Evolutionary conservation across 2,329 filamentous ascomycete genomes (phyloP), one percentile per base, ranked within the genome.

Genomic region (Aspergillus sp.): DNA sequence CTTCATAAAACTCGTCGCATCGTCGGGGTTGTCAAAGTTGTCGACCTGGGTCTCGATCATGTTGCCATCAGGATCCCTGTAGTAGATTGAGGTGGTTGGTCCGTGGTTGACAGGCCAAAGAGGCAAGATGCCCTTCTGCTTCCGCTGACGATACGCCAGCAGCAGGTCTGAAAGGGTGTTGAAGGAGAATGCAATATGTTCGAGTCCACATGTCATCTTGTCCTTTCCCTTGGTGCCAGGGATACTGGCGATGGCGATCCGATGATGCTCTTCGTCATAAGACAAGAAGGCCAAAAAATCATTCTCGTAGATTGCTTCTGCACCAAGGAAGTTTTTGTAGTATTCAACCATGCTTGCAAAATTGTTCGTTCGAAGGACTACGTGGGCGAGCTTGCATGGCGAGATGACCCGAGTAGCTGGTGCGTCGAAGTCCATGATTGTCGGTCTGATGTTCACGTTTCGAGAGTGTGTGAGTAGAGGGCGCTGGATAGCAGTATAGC

Each of bases 221-320:
- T 53, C 50, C 42, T 61, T 60, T 1, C 56, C 51, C 1, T 2
- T 39, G 49, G 0, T 40, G 3, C 12, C 41, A 1, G 66, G 64
- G 5, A 67, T 33, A 3, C 48, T 44, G 12, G 63, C n/a, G 34
- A 76, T 60, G 9, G 69, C 73, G 29, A 75, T 60, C 34, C 73
- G 71, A 53, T 76, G 73, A 50, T 75, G 73, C 53, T 75, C 73
- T 0, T 71, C 59, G 53, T 75, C 73, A 60, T 72, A 75, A 5
- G 62, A 61, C 30, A 75, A 48, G 50, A 74, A 75, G 0, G 65
- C 47, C 30, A 69, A 30, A 5, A 38, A 27, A 7, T 41, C 7
- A 26, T 41, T 41, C 5, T 52, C 60, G 32, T 61, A 51, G 46
- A 53, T 54, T 29, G 63, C 49, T 4, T 48, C 53, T 7, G 61